phyloP scores from a whole-genome alignment of 768 basidiomycete genomes.

The Russula abietina region DNA sequence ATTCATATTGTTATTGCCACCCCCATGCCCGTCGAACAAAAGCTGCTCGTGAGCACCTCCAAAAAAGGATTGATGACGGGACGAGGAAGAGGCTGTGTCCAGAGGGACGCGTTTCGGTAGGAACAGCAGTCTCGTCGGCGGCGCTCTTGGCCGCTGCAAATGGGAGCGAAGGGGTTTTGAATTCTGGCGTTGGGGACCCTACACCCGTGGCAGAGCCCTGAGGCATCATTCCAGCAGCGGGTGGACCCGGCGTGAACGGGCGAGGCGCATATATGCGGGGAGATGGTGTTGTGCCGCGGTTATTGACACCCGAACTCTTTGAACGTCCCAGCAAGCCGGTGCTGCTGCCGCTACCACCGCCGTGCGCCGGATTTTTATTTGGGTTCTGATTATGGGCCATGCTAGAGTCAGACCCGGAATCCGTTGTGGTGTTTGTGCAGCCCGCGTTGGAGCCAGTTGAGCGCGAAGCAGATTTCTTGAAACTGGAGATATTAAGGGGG shows the following conservation, averaged over 20 bases:
- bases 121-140: background rate
- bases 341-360: background rate
- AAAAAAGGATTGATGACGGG: too few species aligned
- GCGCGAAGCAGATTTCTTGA: slow-evolving; percentile 9
- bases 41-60: too few species aligned
- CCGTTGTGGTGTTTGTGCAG: background rate
- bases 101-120: background rate
- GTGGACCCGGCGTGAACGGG: slow-evolving; percentile 9
- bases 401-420: background rate
- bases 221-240: background rate
- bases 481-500: slow-evolving; percentile 12
- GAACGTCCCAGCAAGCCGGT: background rate
- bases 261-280: slow-evolving; percentile 21
- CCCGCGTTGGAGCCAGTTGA: background rate
- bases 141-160: background rate
- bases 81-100: background rate
- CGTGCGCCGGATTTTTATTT: background rate
- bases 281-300: background rate
- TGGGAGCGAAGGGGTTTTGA: slow-evolving; percentile 18
- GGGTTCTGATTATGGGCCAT: background rate
- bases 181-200: background rate
- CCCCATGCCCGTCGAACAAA: too few species aligned
- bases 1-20: background rate
- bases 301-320: background rate
- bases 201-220: background rate